Percentiles rank a stretch among this genome's conserved stretches.
These are phyloP conservation scores for Macadamia integrifolia DNA, from an alignment of 164 flowering plant species.

Conservation along the genomic window DNA sequence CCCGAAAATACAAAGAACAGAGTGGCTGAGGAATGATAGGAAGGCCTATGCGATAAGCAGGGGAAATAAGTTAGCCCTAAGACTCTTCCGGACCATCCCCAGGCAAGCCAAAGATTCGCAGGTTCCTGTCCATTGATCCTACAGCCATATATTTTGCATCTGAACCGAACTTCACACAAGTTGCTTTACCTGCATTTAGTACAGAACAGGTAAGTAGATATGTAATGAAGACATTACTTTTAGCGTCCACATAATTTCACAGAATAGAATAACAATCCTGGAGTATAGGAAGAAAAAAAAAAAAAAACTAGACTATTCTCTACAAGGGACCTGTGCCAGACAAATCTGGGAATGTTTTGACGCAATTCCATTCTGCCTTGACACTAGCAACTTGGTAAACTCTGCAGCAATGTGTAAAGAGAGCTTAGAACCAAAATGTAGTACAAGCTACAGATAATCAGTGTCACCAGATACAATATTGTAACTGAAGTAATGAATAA, in stretches of 20 bases:
- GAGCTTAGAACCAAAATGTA: not conserved
- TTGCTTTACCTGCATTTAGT: conserved; percentile 56
- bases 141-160: conserved; percentile 90
- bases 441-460: too few species aligned
- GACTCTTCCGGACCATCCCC: conserved; percentile 18
- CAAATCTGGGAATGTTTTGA: conserved; percentile 82
- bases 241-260: not conserved
- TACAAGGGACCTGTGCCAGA: conserved; percentile 80
- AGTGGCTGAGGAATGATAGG: not conserved
- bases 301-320: too few species aligned
- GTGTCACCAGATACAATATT: too few species aligned
- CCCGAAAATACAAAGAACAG: too few species aligned
- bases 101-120: conserved; percentile 59
- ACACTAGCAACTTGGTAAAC: conserved; percentile 84
- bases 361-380: conserved; percentile 80
- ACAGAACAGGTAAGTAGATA: not conserved
- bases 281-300: not conserved
- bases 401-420: conserved; percentile 32
- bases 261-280: not conserved
- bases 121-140: conserved; percentile 91
- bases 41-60: not conserved
- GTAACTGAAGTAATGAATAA: too few species aligned
- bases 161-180: conserved; percentile 72
- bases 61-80: not conserved
- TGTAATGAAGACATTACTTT: not conserved